Evolutionary conservation across 139 green algal species (phyloP).

Genomic region (Closterium sp.): DNA sequence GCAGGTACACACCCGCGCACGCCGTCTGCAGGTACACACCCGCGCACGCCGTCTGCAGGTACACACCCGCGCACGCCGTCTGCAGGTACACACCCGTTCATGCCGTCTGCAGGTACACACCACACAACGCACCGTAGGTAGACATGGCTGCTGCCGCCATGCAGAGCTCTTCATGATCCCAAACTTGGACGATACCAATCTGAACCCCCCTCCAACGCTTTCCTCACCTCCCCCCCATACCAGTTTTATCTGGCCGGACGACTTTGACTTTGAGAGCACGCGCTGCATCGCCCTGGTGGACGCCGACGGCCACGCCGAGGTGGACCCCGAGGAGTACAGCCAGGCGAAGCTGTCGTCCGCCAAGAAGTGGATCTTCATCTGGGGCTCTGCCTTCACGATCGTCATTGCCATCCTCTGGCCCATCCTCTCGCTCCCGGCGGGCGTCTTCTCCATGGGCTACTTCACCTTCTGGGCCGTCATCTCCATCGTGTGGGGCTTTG

Average conservation of each 20-base stretch:
- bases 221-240: neutral
- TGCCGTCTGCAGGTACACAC: too few species aligned
- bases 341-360: conserved; percentile 8
- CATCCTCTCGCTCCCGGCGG: conserved; percentile 65
- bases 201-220: too few species aligned
- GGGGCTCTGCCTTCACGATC: conserved; percentile 59
- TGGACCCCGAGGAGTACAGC: conserved; percentile 3
- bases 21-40: too few species aligned
- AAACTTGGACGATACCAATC: too few species aligned
- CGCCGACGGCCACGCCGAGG: neutral
- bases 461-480: conserved; percentile 73
- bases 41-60: too few species aligned
- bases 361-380: conserved; percentile 48
- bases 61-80: too few species aligned
- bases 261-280: conserved; percentile 3
- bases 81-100: too few species aligned
- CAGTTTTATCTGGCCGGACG: neutral
- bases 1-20: too few species aligned
- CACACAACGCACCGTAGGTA: too few species aligned
- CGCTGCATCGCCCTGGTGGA: neutral
- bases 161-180: too few species aligned
- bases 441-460: conserved; percentile 70
- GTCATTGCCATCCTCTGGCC: conserved; percentile 71
- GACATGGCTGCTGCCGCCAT: too few species aligned
- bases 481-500: conserved; percentile 66